A percentile compares a stretch with the other conserved stretches of the same genome.
These are phyloP conservation scores for Ophiostoma fasciatum DNA, from an alignment of 2,329 filamentous ascomycete genomes.

Conservation along the genomic window DNA sequence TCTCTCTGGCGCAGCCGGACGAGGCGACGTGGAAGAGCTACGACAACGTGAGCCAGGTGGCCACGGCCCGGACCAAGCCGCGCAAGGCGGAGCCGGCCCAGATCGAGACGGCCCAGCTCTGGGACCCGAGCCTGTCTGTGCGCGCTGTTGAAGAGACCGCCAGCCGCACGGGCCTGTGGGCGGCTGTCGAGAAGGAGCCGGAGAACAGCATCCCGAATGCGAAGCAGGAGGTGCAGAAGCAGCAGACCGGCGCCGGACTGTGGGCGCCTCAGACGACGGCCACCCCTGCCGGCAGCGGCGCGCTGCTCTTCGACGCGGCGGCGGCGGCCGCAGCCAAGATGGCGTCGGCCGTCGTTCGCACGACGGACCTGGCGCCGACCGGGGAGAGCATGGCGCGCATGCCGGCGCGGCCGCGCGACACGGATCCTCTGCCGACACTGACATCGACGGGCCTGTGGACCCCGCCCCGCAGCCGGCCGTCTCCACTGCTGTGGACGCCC, in stretches of 20 bases:
- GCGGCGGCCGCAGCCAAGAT: conserved; percentile 4
- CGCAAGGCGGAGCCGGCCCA: conserved; percentile 15
- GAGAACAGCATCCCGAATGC: no score
- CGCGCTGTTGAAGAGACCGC: not conserved
- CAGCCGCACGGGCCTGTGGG: conserved; percentile 3
- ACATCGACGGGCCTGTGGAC: conserved; percentile 17
- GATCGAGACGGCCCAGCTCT: conserved; percentile 17
- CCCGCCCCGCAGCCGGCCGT: no score
- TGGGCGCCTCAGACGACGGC: no score
- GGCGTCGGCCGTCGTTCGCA: conserved; percentile 6
- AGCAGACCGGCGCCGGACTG: conserved; percentile 1
- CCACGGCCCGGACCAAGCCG: conserved; percentile 16
- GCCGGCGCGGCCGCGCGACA: conserved; percentile 13
- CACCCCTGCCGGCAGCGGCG: no score
- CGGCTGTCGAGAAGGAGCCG: not conserved
- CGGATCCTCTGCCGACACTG: conserved; percentile 16
- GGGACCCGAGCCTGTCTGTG: conserved; percentile 1
- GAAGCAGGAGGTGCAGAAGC: not conserved
- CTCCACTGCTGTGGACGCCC: not conserved
- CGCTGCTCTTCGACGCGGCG: no score
- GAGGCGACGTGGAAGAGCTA: conserved; percentile 22
- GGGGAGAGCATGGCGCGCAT: conserved; percentile 18
- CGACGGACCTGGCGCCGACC: conserved; percentile 12
- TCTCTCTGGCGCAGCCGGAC: conserved; percentile 22
- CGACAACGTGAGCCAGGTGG: conserved; percentile 12